Evolutionary conservation across 2,329 filamentous ascomycete species (phyloP).

Genomic region (Mycosphaerella sp.): DNA sequence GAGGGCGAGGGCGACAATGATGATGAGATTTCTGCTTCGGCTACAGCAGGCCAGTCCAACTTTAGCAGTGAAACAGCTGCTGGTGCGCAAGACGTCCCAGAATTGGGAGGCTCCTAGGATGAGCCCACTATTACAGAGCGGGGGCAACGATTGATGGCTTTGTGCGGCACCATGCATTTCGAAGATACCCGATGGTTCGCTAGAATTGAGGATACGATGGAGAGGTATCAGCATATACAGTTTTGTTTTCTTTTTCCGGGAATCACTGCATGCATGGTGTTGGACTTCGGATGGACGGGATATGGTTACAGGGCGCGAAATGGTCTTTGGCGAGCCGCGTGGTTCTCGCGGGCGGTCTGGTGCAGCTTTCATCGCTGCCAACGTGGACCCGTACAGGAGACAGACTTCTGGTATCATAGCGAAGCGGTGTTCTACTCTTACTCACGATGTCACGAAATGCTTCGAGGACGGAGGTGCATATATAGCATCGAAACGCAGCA

Average conservation of each 20-base stretch:
- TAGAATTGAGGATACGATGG: slow-evolving; percentile 10
- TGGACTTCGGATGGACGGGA: neutral
- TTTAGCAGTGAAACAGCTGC: neutral
- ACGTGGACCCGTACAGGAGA: slow-evolving; percentile 3
- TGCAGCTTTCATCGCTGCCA: slow-evolving; percentile 1
- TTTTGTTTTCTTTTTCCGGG: slow-evolving; percentile 4
- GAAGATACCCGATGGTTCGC: slow-evolving; percentile 13
- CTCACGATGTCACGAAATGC: slow-evolving; percentile 8
- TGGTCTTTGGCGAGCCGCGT: slow-evolving; percentile 1
- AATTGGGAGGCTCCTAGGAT: slow-evolving; percentile 15
- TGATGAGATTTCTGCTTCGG: slow-evolving; percentile 2
- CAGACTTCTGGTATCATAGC: neutral
- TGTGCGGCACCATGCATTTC: slow-evolving; percentile 12
- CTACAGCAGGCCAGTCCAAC: neutral
- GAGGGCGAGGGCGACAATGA: slow-evolving; percentile 14
- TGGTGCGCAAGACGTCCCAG: slow-evolving; percentile 7
- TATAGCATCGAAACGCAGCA: neutral
- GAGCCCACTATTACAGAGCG: slow-evolving; percentile 7
- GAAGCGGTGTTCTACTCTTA: neutral
- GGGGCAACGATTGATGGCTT: slow-evolving; percentile 10
- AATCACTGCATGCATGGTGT: slow-evolving; percentile 10
- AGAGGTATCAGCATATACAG: slow-evolving; percentile 9
- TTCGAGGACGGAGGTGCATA: neutral
- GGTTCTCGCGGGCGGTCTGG: slow-evolving; percentile 2
- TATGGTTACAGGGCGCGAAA: slow-evolving; percentile 5